A percentile compares a stretch with the other conserved stretches of the same genome.
phyloP scores from a whole-genome alignment of 371 early-diverging fungal species.

The Syncephalastrum contaminatum region DNA sequence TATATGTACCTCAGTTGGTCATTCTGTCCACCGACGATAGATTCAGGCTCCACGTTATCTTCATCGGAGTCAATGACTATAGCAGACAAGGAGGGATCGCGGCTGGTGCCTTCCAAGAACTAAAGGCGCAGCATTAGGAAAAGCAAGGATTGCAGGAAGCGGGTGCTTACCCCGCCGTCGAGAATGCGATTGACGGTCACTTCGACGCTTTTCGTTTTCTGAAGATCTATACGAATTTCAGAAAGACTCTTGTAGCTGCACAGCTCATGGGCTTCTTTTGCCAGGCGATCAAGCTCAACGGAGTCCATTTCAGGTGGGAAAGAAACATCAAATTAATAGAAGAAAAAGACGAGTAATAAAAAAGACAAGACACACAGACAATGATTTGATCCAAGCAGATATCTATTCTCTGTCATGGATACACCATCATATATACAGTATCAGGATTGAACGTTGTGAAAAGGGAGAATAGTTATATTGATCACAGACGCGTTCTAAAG shows the following conservation, averaged over 20 bases:
- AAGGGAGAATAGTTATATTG: too few relatives aligned
- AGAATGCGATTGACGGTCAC: conserved; percentile 54
- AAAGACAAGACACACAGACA: too few relatives aligned
- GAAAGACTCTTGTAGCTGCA: conserved; percentile 18
- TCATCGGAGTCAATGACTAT: conserved; percentile 26
- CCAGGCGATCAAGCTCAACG: conserved; percentile 23
- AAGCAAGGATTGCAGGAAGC: background rate
- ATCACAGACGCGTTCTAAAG: too few relatives aligned
- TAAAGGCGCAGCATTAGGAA: conserved; percentile 1
- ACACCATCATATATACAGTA: too few relatives aligned
- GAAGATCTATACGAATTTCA: conserved; percentile 45
- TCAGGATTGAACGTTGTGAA: too few relatives aligned
- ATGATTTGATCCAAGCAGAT: too few relatives aligned
- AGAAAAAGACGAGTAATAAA: too few relatives aligned
- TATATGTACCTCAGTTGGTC: background rate
- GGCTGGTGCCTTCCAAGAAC: conserved; percentile 42
- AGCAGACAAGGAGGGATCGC: conserved; percentile 21
- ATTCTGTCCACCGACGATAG: too few relatives aligned
- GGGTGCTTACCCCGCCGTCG: conserved; percentile 47
- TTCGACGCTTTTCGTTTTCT: conserved; percentile 43
- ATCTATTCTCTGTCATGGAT: too few relatives aligned
- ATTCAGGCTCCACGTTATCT: background rate
- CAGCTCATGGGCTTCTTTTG: conserved; percentile 27
- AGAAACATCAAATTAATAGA: too few relatives aligned
- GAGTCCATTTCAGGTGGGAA: conserved; percentile 10